These are phyloP conservation scores for Seiridium unicorne DNA, from an alignment of 2,329 filamentous ascomycete genomes.

Conservation along the genomic window DNA sequence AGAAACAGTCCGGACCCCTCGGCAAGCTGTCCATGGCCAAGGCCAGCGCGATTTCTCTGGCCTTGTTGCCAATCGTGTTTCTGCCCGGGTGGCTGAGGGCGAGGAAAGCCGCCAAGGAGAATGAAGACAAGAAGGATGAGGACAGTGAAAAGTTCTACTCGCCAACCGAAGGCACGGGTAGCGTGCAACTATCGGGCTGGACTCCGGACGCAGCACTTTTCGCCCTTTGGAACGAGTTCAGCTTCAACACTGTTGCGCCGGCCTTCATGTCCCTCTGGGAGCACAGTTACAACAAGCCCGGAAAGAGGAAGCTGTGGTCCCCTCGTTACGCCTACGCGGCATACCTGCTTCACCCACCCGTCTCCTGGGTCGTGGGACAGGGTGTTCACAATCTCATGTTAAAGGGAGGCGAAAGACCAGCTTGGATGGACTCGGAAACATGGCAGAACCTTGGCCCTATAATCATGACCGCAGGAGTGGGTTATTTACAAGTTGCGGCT, in stretches of 20 bases:
- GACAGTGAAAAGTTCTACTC: not conserved
- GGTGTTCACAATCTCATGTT: conserved; percentile 1
- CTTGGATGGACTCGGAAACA: conserved; percentile 2
- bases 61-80: not conserved
- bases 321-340: conserved; percentile 7
- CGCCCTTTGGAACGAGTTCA: conserved; percentile 3
- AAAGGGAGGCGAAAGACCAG: not conserved
- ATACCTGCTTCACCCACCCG: conserved; percentile 6
- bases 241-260: conserved; percentile 4
- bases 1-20: not conserved
- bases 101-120: not conserved
- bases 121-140: not conserved
- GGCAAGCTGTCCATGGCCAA: conserved; percentile 1
- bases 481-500: conserved; percentile 1
- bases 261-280: not conserved
- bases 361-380: conserved; percentile 5
- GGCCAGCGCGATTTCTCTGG: not conserved
- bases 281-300: conserved; percentile 1
- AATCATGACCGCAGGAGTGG: conserved; percentile 1
- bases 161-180: not conserved
- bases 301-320: conserved; percentile 2
- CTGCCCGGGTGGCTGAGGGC: not conserved
- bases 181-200: not conserved
- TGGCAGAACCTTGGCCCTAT: conserved; percentile 3
- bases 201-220: conserved; percentile 2